Conservation (phyloP, 164 flowering plant genomes). For the Nymphaea thermarum region DNA sequence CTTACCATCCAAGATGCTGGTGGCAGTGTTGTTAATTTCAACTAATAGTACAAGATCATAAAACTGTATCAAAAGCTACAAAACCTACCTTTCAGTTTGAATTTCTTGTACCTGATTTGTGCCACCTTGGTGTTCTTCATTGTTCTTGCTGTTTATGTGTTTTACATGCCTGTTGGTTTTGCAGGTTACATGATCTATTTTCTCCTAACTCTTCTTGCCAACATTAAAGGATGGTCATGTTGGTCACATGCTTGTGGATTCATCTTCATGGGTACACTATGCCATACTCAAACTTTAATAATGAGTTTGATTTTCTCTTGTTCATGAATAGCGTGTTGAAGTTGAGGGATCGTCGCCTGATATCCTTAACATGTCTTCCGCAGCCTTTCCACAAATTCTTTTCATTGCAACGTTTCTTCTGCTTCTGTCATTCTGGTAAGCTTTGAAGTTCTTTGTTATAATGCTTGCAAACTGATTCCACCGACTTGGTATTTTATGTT, state of each 20-base stretch:
- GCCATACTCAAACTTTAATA: neutral
- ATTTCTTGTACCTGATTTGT: too few relatives aligned
- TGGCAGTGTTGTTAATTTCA: too few relatives aligned
- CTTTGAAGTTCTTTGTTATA: neutral
- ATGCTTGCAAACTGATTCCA: neutral
- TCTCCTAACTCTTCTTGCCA: constrained; percentile 41
- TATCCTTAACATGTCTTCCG: constrained; percentile 11
- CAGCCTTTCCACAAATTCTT: constrained; percentile 76
- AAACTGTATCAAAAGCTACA: too few relatives aligned
- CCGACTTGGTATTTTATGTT: too few relatives aligned
- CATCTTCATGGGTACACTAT: constrained; percentile 57
- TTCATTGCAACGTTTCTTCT: constrained; percentile 80
- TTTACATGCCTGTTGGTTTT: constrained; percentile 6
- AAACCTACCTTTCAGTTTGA: too few relatives aligned
- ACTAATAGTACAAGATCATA: too few relatives aligned
- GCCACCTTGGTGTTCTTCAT: neutral
- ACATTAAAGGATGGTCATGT: constrained; percentile 58
- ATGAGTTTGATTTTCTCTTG: too few relatives aligned
- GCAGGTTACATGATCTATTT: constrained; percentile 71
- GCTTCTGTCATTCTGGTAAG: constrained; percentile 85
- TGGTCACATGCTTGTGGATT: constrained; percentile 79
- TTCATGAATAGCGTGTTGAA: neutral
- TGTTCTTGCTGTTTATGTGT: neutral
- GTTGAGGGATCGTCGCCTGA: neutral
- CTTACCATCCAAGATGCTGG: too few relatives aligned